Percentiles rank a stretch among this genome's conserved stretches.
These are phyloP conservation scores for Xylaria intraflava DNA, from an alignment of 495 filamentous ascomycete species.

Conservation along the genomic window DNA sequence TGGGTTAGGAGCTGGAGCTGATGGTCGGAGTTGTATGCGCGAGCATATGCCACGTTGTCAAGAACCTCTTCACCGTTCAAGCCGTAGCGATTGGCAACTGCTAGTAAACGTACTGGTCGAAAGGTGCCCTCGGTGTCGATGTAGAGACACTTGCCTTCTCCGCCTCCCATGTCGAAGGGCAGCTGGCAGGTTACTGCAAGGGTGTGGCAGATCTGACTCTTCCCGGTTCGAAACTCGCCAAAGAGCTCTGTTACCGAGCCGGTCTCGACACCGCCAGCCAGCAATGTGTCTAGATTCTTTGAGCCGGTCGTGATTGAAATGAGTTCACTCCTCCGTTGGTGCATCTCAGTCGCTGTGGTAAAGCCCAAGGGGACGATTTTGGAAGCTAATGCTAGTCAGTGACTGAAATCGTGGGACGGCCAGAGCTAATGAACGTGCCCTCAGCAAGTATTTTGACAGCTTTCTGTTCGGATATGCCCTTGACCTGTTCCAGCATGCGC, in stretches of 20 bases:
- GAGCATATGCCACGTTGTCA: slow-evolving; percentile 95
- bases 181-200: slow-evolving; percentile 97
- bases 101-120: slow-evolving; percentile 79
- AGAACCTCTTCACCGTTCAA: slow-evolving; percentile 94
- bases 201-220: slow-evolving; percentile 97
- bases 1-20: slow-evolving; percentile 92
- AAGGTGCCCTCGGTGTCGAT: slow-evolving; percentile 99
- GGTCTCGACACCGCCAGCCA: slow-evolving; percentile 92
- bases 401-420: neutral
- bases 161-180: slow-evolving; percentile 97
- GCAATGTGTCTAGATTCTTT: slow-evolving; percentile 89
- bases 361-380: slow-evolving; percentile 98
- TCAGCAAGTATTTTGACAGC: slow-evolving; percentile 89
- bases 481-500: slow-evolving; percentile 82
- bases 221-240: slow-evolving; percentile 95
- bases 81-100: slow-evolving; percentile 89
- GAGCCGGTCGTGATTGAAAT: slow-evolving; percentile 98
- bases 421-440: slow-evolving; percentile 44
- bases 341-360: slow-evolving; percentile 99
- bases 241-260: slow-evolving; percentile 98
- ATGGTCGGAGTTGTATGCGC: slow-evolving; percentile 97
- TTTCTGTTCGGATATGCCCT: slow-evolving; percentile 95
- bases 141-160: slow-evolving; percentile 97
- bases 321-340: slow-evolving; percentile 86
- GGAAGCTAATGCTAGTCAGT: slow-evolving; percentile 53